These are phyloP conservation scores for Sugiyamaella chiloensis DNA, from an alignment of 805 yeast genomes.

Conservation along the genomic window DNA sequence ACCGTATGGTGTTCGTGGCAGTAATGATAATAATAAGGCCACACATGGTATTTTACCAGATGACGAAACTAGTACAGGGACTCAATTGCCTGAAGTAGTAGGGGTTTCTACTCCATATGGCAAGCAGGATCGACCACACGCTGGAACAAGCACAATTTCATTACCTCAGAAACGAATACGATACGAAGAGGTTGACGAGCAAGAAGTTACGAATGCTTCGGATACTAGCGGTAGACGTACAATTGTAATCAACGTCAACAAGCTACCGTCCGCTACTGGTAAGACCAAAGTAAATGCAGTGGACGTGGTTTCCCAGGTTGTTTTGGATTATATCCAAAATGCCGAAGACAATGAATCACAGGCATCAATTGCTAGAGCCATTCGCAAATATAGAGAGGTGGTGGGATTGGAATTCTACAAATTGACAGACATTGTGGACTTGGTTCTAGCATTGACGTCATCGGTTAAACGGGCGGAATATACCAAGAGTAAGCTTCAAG, in stretches of 20 bases:
- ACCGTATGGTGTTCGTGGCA: not conserved
- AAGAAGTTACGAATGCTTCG: not conserved
- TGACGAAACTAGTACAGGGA: no score
- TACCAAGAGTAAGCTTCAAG: slow-evolving; percentile 12
- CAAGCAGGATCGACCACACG: not conserved
- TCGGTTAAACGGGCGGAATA: slow-evolving; percentile 14
- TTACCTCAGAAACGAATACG: not conserved
- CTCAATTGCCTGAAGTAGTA: not conserved
- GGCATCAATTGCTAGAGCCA: slow-evolving; percentile 6
- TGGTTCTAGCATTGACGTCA: slow-evolving; percentile 10
- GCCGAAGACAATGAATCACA: slow-evolving; percentile 5
- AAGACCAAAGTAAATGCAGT: slow-evolving; percentile 19
- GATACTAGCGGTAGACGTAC: not conserved
- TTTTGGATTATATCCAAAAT: slow-evolving; percentile 11
- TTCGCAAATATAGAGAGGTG: slow-evolving; percentile 12
- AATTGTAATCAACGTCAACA: slow-evolving; percentile 13
- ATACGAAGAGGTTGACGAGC: not conserved
- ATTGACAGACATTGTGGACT: slow-evolving; percentile 20
- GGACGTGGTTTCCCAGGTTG: slow-evolving; percentile 19
- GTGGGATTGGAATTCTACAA: slow-evolving; percentile 12
- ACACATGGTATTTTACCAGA: not conserved
- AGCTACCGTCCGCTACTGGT: slow-evolving; percentile 19
- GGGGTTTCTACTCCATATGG: not conserved
- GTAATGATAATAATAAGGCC: no score
- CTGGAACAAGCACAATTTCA: not conserved